Percentiles rank a stretch among this genome's conserved stretches.
Conservation (phyloP, 257 asterid species). For the Salvia miltiorrhiza region DNA sequence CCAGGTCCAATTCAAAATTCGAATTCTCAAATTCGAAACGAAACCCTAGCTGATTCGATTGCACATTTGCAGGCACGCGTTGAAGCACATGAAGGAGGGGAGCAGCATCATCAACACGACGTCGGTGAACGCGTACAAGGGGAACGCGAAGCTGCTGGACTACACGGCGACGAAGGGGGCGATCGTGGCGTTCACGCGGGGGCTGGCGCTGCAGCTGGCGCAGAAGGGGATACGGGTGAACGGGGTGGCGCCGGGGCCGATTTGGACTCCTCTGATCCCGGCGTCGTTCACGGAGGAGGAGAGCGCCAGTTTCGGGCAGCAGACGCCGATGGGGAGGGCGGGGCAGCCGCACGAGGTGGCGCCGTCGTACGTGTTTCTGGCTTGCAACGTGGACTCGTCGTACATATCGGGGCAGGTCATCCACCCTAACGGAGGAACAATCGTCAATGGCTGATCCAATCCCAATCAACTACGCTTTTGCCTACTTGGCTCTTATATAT, state of each 20-base stretch:
- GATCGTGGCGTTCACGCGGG: conserved; percentile 63
- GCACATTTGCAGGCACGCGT: conserved; percentile 42
- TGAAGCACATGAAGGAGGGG: conserved; percentile 76
- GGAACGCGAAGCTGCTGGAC: conserved; percentile 53
- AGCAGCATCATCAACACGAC: conserved; percentile 69
- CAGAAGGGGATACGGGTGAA: conserved; percentile 62
- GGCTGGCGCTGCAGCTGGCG: conserved; percentile 53
- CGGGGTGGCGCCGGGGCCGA: conserved; percentile 78
- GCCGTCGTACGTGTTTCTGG: conserved; percentile 66
- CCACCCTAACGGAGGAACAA: too few relatives aligned
- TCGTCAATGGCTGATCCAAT: too few relatives aligned
- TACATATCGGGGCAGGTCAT: conserved; percentile 64
- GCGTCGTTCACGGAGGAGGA: conserved; percentile 56
- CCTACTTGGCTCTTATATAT: too few relatives aligned
- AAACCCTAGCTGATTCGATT: too few relatives aligned
- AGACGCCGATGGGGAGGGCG: conserved; percentile 77
- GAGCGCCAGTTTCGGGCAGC: conserved; percentile 38
- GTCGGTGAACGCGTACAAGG: conserved; percentile 63
- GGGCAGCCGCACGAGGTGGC: conserved; percentile 80
- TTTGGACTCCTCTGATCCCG: conserved; percentile 77
- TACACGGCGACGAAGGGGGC: conserved; percentile 77
- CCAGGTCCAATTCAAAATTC: conserved; percentile 24
- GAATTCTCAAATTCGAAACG: too few relatives aligned
- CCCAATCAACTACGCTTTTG: too few relatives aligned
- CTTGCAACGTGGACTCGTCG: conserved; percentile 54